phyloP scores from a whole-genome alignment of 345 rosid genomes.

The Geranium rotundifolium region DNA sequence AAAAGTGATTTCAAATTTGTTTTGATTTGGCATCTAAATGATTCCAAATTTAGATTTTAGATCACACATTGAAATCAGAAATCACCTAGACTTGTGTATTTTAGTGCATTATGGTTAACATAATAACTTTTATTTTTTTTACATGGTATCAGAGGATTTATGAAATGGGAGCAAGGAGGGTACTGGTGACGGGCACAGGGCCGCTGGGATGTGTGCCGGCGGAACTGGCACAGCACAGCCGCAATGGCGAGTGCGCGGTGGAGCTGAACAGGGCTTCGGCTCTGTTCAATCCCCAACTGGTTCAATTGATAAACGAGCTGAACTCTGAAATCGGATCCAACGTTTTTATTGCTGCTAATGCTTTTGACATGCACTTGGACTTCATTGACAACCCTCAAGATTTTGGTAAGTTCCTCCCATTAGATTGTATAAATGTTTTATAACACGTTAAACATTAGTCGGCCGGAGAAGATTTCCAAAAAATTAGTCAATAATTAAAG shows the following conservation, averaged over 20 bases:
- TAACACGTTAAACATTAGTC: too few relatives aligned
- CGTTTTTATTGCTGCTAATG: constrained; percentile 47
- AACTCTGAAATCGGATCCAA: constrained; percentile 43
- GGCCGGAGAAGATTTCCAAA: too few relatives aligned
- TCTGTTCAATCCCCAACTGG: constrained; percentile 59
- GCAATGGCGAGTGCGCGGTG: constrained; percentile 52
- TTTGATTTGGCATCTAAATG: too few relatives aligned
- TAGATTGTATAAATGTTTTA: too few relatives aligned
- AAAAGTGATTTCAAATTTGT: too few relatives aligned
- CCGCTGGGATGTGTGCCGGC: constrained; percentile 83
- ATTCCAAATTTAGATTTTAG: too few relatives aligned
- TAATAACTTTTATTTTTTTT: not conserved
- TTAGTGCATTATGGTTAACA: too few relatives aligned
- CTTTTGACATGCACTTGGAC: constrained; percentile 37
- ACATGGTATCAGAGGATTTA: constrained; percentile 35
- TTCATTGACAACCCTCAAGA: constrained; percentile 49
- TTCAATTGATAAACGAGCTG: constrained; percentile 32
- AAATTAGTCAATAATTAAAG: too few relatives aligned
- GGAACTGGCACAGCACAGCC: constrained; percentile 55
- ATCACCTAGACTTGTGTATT: too few relatives aligned
- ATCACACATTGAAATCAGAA: too few relatives aligned
- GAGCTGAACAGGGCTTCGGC: constrained; percentile 54
- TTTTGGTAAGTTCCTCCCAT: constrained; percentile 29
- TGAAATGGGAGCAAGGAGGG: constrained; percentile 66
- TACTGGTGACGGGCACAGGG: constrained; percentile 77